Evolutionary conservation across 1,284 basidiomycete species (phyloP), one percentile per base, ranked within the genome.

Genomic region (Neonothopanus nambi): DNA sequence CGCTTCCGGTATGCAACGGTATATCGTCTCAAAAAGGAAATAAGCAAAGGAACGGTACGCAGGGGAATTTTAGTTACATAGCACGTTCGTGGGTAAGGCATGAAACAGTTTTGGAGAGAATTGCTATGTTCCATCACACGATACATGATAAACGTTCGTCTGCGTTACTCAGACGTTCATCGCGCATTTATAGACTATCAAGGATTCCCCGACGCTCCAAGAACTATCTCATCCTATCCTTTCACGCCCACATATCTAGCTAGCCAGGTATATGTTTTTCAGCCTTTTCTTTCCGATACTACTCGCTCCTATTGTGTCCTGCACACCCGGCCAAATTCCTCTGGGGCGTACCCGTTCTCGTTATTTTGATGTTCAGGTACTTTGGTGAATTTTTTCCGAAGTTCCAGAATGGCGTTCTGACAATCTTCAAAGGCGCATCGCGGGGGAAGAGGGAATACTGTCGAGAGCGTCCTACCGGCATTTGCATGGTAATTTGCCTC

Each of bases 381-480:
- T n/a, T n/a, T n/a, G n/a, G n/a, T n/a, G n/a, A n/a, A n/a, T n/a
- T n/a, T n/a, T n/a, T n/a, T n/a, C n/a, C n/a, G n/a, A n/a, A n/a
- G n/a, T n/a, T n/a, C n/a, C n/a, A n/a, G n/a, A n/a, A n/a, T n/a
- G n/a, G n/a, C n/a, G 26, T 49, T 41, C n/a, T 20, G 21, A 9
- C 20, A 26, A 30, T n/a, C 5, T 18, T 41, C 30, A 33, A 48
- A 91, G 84, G 89, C 82, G n/a, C 89, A 92, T 66, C 79, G 89
- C 50, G 89, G 89, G 28, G 84, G 85, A 54, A 78, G 89, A 63
- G 89, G 89, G 7, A 84, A 87, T 62, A 80, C 80, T 0, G 75
- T 86, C 35, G 88, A 91, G 70, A 88, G 76, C 61, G 83, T 79
- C 5, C 70, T 91, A 35, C 84, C 85, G 2, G 80, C 82, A 55